Base-by-base conservation (phyloP, 208 protist genomes). In the Trypanosoma melophagium region DNA sequence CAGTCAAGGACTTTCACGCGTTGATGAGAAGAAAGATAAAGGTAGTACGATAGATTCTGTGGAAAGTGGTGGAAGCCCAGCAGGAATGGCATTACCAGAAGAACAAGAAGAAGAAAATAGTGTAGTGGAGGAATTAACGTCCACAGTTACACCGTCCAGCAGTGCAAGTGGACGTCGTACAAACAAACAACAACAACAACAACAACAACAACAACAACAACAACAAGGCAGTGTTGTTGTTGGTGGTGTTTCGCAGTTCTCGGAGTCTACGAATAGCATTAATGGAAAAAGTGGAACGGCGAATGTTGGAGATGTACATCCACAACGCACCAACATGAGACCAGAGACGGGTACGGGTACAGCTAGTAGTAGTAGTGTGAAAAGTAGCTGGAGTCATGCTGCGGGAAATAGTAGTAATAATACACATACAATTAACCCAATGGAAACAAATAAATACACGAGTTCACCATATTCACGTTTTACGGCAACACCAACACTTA, bases 351-450 rank as follows among this genome's bases (percentile, higher is more conserved):
- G 10, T 52, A 25, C n/a, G 28, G 10, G 19, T 52, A 44, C 17
- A 12, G 41, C 2, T 40, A 45, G 10, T 38, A 63, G 45, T 24
- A 63, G 59, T 63, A 53, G 42, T 51, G 10, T 52, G 14, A 49
- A 41, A 21, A 63, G 24, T 24, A 63, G 44, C 10, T 54, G 41
- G 45, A 51, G 45, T 31, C 59, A 35, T 40, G 25, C 28, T n/a
- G 25, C 9, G 13, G 45, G 45, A n/a, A 41, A 35, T 24, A 40
- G n/a, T 25, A 44, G 41, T 17, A 40, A 4, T 25, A 44, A 38
- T 17, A n/a, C 44, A 12, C 22, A 7, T 8, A 53, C 25, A 53
- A 53, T 38, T 41, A 49, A 9, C 21, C 8, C 28, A 16, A 2
- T 22, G 2, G 59, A 53, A 10, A 53, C 38, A 7, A 53, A 38